Evolutionary conservation across 2,329 filamentous ascomycete genomes (phyloP), one percentile per base, ranked within the genome.

Genomic region (Beauveria caledonica): DNA sequence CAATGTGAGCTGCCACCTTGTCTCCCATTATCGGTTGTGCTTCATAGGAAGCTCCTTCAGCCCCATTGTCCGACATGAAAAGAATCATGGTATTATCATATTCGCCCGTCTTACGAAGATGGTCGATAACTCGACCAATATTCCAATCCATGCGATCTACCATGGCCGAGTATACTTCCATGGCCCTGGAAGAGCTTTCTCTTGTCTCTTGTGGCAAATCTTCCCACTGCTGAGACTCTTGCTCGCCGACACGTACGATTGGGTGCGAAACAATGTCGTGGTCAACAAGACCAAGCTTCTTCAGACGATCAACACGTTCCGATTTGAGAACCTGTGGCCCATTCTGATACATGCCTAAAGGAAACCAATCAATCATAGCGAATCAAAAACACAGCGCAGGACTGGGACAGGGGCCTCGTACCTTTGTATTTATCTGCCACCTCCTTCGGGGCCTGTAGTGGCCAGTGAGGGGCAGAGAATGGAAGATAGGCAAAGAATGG

Each of bases 161-260:
- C 82, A 87, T 87, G 13, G 76, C 85, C 0, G 85, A 84, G 62
- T 81, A 87, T 3, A 81, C 78, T 65, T 86, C 84, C 83, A 86
- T 86, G 0, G 80, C 78, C 25, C 73, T 77, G 65, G 69, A 77
- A 9, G 80, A 82, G 60, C 77, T 77, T 3, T 72, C 72, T 58
- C 72, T 72, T 62, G 79, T 78, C 29, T 80, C 76, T 1, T 75
- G 70, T 2, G 71, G 73, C 68, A 82, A 68, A 4, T 78, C 76
- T 3, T 69, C 67, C 80, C 80, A 83, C 42, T 76, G 69, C 64
- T 76, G 77, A 4, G 77, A 72, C 61, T 79, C 77, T 19, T 57
- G 60, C 23, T 78, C 75, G 3, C 77, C 77, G n/a, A 64, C 63
- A 13, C 57, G 53, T 0, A 81, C 74, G 1, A 82, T 76, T 0